phyloP scores from a whole-genome alignment of 1,284 basidiomycete genomes.

The Cutaneotrichosporon sp. region DNA sequence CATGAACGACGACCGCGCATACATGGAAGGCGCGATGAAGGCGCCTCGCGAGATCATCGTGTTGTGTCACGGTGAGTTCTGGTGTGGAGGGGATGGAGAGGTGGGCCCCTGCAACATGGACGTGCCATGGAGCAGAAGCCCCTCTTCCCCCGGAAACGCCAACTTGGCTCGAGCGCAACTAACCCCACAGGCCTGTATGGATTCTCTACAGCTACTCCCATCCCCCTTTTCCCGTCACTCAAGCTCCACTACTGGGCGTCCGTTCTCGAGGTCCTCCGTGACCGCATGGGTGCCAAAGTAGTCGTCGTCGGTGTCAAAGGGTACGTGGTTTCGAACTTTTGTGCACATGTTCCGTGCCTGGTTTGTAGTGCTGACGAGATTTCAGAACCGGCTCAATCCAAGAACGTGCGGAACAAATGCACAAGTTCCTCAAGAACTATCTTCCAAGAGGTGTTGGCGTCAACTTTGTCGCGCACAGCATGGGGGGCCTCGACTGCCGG shows the following conservation, averaged over 20 bases:
- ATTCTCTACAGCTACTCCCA: conserved; percentile 76
- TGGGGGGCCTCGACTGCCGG: conserved; percentile 89
- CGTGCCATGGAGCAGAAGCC: not conserved
- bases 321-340: conserved; percentile 56
- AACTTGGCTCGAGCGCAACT: not conserved
- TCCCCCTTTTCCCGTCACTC: conserved; percentile 62
- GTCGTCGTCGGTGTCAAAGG: conserved; percentile 93
- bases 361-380: conserved; percentile 2
- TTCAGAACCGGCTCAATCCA: conserved; percentile 84
- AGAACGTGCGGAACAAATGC: conserved; percentile 74
- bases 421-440: conserved; percentile 69
- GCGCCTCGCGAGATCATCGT: conserved; percentile 86
- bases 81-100: no score
- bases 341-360: conserved; percentile 9
- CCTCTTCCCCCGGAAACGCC: not conserved
- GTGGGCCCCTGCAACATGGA: not conserved
- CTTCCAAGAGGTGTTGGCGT: conserved; percentile 66
- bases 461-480: conserved; percentile 94
- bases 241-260: conserved; percentile 94
- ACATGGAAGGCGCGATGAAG: conserved; percentile 63
- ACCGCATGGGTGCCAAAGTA: conserved; percentile 85
- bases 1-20: conserved; percentile 69
- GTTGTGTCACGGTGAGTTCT: conserved; percentile 76
- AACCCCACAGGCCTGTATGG: conserved; percentile 72
- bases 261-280: conserved; percentile 75